phyloP scores from a whole-genome alignment of 805 yeast genomes.

The Lipomyces japonicus region DNA sequence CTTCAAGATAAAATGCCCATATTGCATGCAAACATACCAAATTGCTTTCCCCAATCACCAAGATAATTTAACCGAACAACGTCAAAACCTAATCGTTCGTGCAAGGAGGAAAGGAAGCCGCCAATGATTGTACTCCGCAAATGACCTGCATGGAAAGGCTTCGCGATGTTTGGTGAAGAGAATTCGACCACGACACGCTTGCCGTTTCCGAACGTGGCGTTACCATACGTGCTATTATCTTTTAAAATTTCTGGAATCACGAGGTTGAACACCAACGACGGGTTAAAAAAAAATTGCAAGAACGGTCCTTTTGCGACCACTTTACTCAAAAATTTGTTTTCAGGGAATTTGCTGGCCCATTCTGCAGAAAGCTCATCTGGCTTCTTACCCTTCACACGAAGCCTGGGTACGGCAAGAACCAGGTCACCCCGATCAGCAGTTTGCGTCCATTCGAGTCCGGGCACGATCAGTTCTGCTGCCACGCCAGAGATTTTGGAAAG shows the following conservation, averaged over 20 bases:
- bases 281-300: conserved; percentile 79
- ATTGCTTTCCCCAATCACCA: conserved; percentile 99
- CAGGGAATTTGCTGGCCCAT: conserved; percentile 75
- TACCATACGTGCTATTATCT: conserved; percentile 57
- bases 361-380: conserved; percentile 70
- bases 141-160: conserved; percentile 99
- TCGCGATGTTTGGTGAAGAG: conserved; percentile 97
- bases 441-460: conserved; percentile 83
- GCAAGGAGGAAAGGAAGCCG: conserved; percentile 84
- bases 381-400: conserved; percentile 74
- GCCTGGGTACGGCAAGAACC: conserved; percentile 85
- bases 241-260: conserved; percentile 67
- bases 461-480: conserved; percentile 62
- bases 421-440: conserved; percentile 90
- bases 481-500: conserved; percentile 71
- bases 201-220: conserved; percentile 65
- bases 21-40: conserved; percentile 49
- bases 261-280: conserved; percentile 59
- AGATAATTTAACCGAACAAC: conserved; percentile 88
- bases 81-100: conserved; percentile 89
- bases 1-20: not conserved
- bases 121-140: conserved; percentile 97
- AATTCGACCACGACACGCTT: conserved; percentile 80
- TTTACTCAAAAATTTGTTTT: conserved; percentile 61
- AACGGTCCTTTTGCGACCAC: conserved; percentile 87